phyloP scores from a whole-genome alignment of 2,329 filamentous ascomycete genomes.

The Fusarium piperis region DNA sequence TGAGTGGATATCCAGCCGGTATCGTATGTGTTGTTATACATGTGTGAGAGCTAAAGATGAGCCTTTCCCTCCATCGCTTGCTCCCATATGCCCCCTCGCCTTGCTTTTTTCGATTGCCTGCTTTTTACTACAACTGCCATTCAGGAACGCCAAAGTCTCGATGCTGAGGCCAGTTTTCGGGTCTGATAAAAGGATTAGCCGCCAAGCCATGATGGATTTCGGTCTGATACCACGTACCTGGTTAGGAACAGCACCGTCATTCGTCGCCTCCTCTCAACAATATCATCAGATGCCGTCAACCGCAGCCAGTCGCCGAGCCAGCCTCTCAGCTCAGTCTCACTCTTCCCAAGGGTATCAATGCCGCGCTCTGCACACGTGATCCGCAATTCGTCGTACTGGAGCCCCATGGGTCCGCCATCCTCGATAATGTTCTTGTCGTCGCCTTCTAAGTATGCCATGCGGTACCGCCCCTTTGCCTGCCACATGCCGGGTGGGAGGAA shows the following conservation, averaged over 20 bases:
- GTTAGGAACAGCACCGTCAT: conserved; percentile 54
- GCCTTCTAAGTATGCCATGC: conserved; percentile 70
- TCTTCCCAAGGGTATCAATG: conserved; percentile 64
- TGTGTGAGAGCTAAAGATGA: conserved; percentile 6
- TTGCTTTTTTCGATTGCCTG: neutral
- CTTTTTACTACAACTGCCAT: conserved; percentile 49
- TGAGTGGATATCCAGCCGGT: neutral
- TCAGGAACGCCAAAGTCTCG: conserved; percentile 54
- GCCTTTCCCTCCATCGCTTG: conserved; percentile 1
- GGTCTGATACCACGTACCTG: conserved; percentile 45
- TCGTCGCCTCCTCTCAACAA: conserved; percentile 49
- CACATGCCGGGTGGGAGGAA: conserved; percentile 62
- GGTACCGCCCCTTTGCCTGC: conserved; percentile 59
- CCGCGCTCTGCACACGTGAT: conserved; percentile 79
- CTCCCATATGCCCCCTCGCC: neutral
- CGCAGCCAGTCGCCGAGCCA: conserved; percentile 59
- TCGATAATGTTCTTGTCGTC: conserved; percentile 77
- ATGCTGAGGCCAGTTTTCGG: conserved; percentile 53
- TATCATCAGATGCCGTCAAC: conserved; percentile 52
- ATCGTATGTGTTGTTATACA: conserved; percentile 20
- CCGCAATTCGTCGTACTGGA: conserved; percentile 72
- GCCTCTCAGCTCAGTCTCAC: conserved; percentile 64
- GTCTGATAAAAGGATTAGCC: conserved; percentile 41
- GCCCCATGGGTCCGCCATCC: conserved; percentile 65
- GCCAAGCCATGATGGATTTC: neutral